phyloP scores from a whole-genome alignment of 2,329 filamentous ascomycete genomes.

The Dryadomyces quercus-mongolicae region DNA sequence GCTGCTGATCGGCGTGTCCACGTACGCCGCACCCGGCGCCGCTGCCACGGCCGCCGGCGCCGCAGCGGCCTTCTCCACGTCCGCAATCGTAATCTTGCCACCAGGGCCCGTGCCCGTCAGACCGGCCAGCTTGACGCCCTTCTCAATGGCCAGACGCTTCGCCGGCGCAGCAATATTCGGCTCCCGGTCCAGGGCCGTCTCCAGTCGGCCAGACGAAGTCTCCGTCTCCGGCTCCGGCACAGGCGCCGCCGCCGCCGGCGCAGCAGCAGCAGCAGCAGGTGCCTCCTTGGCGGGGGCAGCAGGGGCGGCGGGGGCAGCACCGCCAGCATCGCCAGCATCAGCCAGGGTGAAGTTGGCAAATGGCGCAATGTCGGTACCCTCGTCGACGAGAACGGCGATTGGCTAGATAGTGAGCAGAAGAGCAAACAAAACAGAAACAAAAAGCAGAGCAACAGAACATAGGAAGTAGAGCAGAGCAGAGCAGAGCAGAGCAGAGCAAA shows the following conservation, averaged over 20 bases:
- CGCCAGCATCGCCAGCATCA: conserved; percentile 89
- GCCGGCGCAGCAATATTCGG: conserved; percentile 60
- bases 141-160: conserved; percentile 75
- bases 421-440: not conserved
- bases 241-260: conserved; percentile 34
- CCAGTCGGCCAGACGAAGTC: conserved; percentile 62
- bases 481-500: not conserved
- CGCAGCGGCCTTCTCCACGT: conserved; percentile 69
- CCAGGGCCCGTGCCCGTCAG: conserved; percentile 81
- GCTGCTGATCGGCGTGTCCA: conserved; percentile 72
- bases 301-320: conserved; percentile 29
- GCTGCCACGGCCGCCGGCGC: conserved; percentile 34
- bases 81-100: conserved; percentile 81
- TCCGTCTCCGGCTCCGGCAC: conserved; percentile 44
- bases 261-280: conserved; percentile 38
- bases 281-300: conserved; percentile 53
- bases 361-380: conserved; percentile 72
- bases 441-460: not conserved
- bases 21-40: conserved; percentile 52
- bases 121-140: conserved; percentile 52
- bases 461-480: not conserved
- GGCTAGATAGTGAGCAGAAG: conserved; percentile 44
- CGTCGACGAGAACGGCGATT: conserved; percentile 89
- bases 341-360: conserved; percentile 82
- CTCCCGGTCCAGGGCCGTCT: conserved; percentile 75